Evolutionary conservation across 164 flowering plant genomes (phyloP).

Genomic region (Stephania japonica): DNA sequence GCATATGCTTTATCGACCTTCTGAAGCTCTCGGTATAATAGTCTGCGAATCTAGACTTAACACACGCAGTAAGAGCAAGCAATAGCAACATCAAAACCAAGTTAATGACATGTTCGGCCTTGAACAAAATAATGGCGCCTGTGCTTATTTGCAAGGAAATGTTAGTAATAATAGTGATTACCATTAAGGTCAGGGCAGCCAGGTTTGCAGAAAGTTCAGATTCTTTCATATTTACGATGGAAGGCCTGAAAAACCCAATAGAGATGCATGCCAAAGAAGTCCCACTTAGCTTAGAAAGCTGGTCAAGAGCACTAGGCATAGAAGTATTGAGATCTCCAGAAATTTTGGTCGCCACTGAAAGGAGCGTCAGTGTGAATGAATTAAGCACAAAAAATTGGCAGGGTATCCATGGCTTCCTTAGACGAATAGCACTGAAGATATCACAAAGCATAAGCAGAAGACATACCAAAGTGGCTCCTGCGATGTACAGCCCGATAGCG

Average conservation of each 20-base stretch:
- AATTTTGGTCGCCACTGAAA: not conserved
- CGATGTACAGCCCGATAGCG: not conserved
- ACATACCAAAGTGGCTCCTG: not conserved
- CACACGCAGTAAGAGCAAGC: not conserved
- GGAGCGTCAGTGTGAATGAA: not conserved
- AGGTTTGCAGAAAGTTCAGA: not conserved
- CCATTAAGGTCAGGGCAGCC: not conserved
- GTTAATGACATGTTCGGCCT: not conserved
- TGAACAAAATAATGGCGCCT: not conserved
- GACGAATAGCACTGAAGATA: not conserved
- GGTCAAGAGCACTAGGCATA: not conserved
- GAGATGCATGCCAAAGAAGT: not conserved
- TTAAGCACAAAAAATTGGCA: not conserved
- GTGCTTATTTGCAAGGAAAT: slow-evolving; percentile 1
- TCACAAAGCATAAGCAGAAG: not conserved
- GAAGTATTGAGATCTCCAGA: not conserved
- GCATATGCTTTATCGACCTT: not conserved
- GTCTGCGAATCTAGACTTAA: not conserved
- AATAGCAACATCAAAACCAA: not conserved
- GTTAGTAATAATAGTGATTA: not conserved
- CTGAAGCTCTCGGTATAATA: too few relatives aligned
- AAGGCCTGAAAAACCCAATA: not conserved
- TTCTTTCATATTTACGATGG: not conserved
- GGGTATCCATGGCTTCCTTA: not conserved
- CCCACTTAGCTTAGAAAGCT: not conserved